Base-by-base conservation (phyloP, 495 filamentous ascomycete species). In the Wilcoxina mikolae region DNA sequence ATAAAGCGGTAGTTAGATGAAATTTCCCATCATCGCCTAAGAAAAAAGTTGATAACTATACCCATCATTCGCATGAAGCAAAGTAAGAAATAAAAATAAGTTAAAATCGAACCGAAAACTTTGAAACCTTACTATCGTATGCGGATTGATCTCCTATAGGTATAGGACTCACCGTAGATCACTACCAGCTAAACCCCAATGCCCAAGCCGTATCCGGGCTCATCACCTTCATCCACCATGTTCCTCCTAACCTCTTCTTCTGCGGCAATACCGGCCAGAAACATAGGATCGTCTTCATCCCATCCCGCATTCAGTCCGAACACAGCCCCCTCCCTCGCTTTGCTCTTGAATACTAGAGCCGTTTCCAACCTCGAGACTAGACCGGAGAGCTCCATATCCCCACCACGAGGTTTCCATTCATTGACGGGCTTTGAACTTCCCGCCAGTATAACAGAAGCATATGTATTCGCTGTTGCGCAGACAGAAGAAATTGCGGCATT, bases 241-340 rank as follows among this genome's bases (percentile, higher is more conserved):
- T 56, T 44, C 23, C 50, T 18, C 39, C 62, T 65, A 41, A 65
- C 58, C 3, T 54, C 61, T 31, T 65, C 62, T 33, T 65, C 62
- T 35, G 62, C 62, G 7, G 59, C 55, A 27, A 65, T 65, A 23
- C 62, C 62, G 15, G 62, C 58, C 48, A 60, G 59, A 58, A 62
- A 65, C 62, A 65, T 65, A 10, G 62, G 62, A 56, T 65, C 62
- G 49, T 65, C 62, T 44, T 65, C 62, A 26, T 65, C 61, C 51
- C 61, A 65, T 15, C 61, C 62, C 3, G 58, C 54, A 48, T 60
- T 55, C 5, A 65, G 57, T 33, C 54, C 51, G 42, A 59, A 45
- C 11, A 65, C 50, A 26, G 60, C 57, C 29, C 56, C 57, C n/a
- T 56, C 64, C 35, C 45, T 44, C 49, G 56, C 55, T 48, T 56